A percentile compares a stretch with the other conserved stretches of the same genome.
These are phyloP conservation scores for Leishmania turanica DNA, from an alignment of 208 protist species.

Conservation along the genomic window DNA sequence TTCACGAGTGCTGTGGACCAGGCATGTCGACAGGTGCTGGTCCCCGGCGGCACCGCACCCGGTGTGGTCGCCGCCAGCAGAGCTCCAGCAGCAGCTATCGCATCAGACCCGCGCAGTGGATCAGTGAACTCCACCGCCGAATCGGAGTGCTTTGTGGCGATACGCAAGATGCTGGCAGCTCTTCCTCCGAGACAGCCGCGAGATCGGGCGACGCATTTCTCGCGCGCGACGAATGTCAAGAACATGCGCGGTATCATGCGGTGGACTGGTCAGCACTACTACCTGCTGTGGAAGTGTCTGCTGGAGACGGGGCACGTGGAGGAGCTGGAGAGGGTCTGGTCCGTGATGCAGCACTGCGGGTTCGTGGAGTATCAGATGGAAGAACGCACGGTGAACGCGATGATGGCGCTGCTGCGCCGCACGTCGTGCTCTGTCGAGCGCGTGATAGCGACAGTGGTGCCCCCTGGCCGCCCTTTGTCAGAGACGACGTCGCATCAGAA, in stretches of 20 bases:
- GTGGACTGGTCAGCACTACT: constrained; percentile 74
- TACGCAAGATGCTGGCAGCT: constrained; percentile 40
- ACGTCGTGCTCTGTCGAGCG: constrained; percentile 12
- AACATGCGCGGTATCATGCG: constrained; percentile 57
- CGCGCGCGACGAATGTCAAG: constrained; percentile 7
- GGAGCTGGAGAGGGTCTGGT: constrained; percentile 66
- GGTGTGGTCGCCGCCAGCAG: not conserved
- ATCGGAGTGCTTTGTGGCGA: constrained; percentile 35
- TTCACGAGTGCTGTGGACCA: constrained; percentile 56
- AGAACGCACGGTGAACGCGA: constrained; percentile 48
- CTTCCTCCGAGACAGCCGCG: constrained; percentile 22
- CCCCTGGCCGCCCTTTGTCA: not conserved
- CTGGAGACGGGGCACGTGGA: constrained; percentile 46
- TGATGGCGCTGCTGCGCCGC: constrained; percentile 53
- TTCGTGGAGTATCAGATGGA: constrained; percentile 69
- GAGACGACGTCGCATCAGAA: constrained; percentile 31
- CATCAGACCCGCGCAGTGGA: not conserved
- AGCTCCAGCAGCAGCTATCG: no score
- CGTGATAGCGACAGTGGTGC: constrained; percentile 9
- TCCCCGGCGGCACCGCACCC: not conserved
- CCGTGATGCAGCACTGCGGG: constrained; percentile 68
- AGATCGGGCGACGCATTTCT: not conserved
- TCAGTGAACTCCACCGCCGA: not conserved
- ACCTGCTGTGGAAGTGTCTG: constrained; percentile 68
- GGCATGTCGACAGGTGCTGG: constrained; percentile 23